Base-by-base conservation (phyloP, 371 early-diverging fungal species). In the Actinomortierella wolfii region DNA sequence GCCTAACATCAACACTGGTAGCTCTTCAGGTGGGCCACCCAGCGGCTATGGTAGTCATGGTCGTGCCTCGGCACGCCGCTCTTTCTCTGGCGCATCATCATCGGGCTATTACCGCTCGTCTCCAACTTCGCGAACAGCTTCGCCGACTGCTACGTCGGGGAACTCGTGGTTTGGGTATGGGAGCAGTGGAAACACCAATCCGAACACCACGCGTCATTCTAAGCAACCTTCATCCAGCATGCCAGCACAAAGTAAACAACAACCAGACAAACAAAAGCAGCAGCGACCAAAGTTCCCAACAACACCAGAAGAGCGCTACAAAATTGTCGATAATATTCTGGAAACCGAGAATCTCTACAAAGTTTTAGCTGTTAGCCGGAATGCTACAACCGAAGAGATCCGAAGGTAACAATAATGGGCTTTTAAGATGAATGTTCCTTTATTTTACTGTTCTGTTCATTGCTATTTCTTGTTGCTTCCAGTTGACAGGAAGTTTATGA, bases 271-370 rank as follows among this genome's bases (percentile, higher is more conserved):
- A 51, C 39, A 64, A 54, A 26, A 54, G 49, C 26, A 52, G 3
- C 46, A 39, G 18, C 54, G 43, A 17, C 34, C 63, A 15, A 71
- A 61, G 51, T 59, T 53, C 1, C 66, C 66, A 6, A 48, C 61
- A 9, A 62, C 73, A n/a, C 43, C 73, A 8, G 73, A 71, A 34
- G 73, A 71, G 34, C 49, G 73, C 21, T 66, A 71, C 50, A 54
- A 62, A 47, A 56, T 71, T n/a, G 73, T 71, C 6, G 73, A 71
- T 14, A 58, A 62, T 29, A 71, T 71, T 44, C 61, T 71, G 15
- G 73, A 71, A 51, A 71, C 73, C 11, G 66, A 71, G 49, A 71
- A 66, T 24, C 59, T 71, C 15, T 71, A 71, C 54, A 61, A 66
- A 9, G 73, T 71, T 17, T 46, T 71, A 26, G 73, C 66, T 15